phyloP scores from a whole-genome alignment of 345 rosid species.

The rapeseed (Brassica napus) region Da-Ae NC_063436.1:5269501-5270000 shows the following conservation, averaged over 20 bases:
- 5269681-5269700: neutral
- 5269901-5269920: too few species aligned
- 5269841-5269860: too few species aligned
- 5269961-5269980: neutral
- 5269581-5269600: conserved; percentile 91
- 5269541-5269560: conserved; percentile 90
- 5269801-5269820: too few species aligned
- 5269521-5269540: conserved; percentile 87
- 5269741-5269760: too few species aligned
- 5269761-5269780: too few species aligned
- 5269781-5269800: too few species aligned
- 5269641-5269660: neutral
- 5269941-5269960: too few species aligned
- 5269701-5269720: neutral
- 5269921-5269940: too few species aligned
- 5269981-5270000: neutral
- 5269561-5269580: conserved; percentile 93
- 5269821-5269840: too few species aligned
- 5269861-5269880: too few species aligned
- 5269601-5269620: conserved; percentile 84
- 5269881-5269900: too few species aligned
- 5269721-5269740: too few species aligned
- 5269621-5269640: conserved; percentile 20
- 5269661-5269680: conserved; percentile 6
- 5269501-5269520: conserved; percentile 23